Conservation (phyloP, 306 rosid species). For the Sechiopsis laciniata region DNA sequence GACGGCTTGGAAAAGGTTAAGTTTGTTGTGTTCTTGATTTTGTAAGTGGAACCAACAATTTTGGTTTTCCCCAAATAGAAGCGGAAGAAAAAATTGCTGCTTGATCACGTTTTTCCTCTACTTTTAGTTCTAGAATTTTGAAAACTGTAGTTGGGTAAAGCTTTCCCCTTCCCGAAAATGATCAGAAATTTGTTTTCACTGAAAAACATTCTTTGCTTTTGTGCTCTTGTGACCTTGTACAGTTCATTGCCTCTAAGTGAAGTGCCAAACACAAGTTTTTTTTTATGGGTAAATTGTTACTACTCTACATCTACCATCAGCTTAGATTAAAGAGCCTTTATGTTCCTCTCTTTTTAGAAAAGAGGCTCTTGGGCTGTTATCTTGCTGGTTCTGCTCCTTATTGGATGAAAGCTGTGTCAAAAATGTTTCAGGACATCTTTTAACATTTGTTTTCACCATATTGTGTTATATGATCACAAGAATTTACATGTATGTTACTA, state of each 20-base stretch:
- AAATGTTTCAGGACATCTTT: not conserved
- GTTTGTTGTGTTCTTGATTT: not conserved
- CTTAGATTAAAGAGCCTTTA: not conserved
- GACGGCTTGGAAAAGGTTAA: slow-evolving; percentile 4
- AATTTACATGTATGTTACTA: not conserved
- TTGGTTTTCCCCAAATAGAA: not conserved
- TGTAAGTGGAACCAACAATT: not conserved
- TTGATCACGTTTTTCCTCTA: not conserved
- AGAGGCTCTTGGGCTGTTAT: not conserved
- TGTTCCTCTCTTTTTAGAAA: not conserved
- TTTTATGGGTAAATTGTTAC: not conserved
- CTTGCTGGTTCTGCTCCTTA: not conserved
- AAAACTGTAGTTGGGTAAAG: not conserved
- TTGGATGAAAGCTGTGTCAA: not conserved
- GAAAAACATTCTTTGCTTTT: not conserved
- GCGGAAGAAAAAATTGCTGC: not conserved
- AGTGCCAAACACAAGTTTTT: not conserved
- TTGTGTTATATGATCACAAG: not conserved
- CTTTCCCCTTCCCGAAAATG: too few relatives aligned
- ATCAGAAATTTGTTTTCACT: not conserved
- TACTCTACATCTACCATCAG: not conserved
- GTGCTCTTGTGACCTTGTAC: not conserved
- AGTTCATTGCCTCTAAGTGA: not conserved
- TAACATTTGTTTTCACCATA: not conserved
- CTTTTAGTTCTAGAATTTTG: not conserved